Conservation (phyloP, 179 eudicot species). For the Patellifolia procumbens region DNA sequence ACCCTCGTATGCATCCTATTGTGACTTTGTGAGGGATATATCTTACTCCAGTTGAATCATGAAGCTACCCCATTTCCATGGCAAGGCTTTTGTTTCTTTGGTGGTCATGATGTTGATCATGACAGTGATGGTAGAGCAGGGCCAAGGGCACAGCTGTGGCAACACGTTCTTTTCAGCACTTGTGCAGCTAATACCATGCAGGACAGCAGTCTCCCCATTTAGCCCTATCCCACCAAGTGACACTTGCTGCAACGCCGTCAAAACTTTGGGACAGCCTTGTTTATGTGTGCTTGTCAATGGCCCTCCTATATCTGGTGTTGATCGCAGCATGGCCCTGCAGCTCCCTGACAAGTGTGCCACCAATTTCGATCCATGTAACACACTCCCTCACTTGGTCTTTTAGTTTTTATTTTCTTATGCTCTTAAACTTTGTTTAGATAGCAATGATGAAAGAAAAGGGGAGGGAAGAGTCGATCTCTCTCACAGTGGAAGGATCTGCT, state of each 20-base stretch:
- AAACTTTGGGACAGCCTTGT: conserved; percentile 79
- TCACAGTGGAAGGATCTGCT: neutral
- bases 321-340: conserved; percentile 83
- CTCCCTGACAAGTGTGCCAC: conserved; percentile 78
- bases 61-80: conserved; percentile 26
- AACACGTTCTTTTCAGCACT: conserved; percentile 85
- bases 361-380: conserved; percentile 78
- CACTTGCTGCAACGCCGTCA: conserved; percentile 74
- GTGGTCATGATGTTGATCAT: conserved; percentile 34
- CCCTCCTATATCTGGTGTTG: conserved; percentile 91
- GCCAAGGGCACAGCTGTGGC: conserved; percentile 50
- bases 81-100: conserved; percentile 25
- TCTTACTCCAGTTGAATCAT: conserved; percentile 28
- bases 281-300: conserved; percentile 90
- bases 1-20: neutral
- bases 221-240: conserved; percentile 76
- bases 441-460: too few relatives aligned
- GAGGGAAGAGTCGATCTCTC: neutral
- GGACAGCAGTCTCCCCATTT: conserved; percentile 73
- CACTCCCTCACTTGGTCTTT: neutral
- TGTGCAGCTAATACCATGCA: conserved; percentile 84
- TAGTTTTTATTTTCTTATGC: neutral
- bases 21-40: neutral
- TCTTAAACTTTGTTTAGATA: too few relatives aligned
- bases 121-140: conserved; percentile 37